Evolutionary conservation across 2,329 filamentous ascomycete species (phyloP).

Genomic region (Alternaria gansuensis): DNA sequence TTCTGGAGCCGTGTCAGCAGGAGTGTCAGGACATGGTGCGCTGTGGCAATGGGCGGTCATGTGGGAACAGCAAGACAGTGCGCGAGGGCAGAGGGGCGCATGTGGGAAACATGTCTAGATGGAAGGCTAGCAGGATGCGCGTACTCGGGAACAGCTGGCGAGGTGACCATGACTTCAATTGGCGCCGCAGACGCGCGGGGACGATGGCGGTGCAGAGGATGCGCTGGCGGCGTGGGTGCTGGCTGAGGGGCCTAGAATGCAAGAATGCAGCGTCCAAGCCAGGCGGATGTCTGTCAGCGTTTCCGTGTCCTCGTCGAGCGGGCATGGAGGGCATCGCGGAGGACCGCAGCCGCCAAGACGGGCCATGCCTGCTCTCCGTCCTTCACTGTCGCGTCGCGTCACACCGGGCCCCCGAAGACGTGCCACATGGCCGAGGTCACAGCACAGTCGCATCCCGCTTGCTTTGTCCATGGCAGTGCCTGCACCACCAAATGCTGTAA

Average conservation of each 20-base stretch:
- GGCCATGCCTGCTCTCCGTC: slow-evolving; percentile 16
- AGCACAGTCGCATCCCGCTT: not conserved
- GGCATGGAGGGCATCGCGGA: slow-evolving; percentile 30
- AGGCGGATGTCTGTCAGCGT: slow-evolving; percentile 27
- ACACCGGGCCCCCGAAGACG: slow-evolving; percentile 7
- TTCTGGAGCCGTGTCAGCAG: slow-evolving; percentile 61
- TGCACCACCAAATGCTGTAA: slow-evolving; percentile 25
- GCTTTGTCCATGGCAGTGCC: not conserved
- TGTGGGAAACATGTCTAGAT: slow-evolving; percentile 8
- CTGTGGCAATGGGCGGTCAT: not conserved
- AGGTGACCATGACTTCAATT: slow-evolving; percentile 53
- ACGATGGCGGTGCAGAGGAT: slow-evolving; percentile 10
- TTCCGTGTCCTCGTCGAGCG: slow-evolving; percentile 22
- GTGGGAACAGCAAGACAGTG: not conserved
- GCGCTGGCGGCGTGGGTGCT: slow-evolving; percentile 23
- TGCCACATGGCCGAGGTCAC: not conserved
- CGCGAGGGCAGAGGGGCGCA: slow-evolving; percentile 11
- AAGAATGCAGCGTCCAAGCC: slow-evolving; percentile 18
- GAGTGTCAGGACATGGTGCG: not conserved
- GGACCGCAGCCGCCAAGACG: slow-evolving; percentile 28
- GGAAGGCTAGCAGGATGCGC: slow-evolving; percentile 33
- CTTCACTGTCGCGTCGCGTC: slow-evolving; percentile 30
- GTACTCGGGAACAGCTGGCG: slow-evolving; percentile 57
- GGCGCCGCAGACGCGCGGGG: slow-evolving; percentile 34
- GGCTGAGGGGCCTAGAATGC: slow-evolving; percentile 23